Evolutionary conservation across 345 rosid genomes (phyloP), one percentile per base, ranked within the genome.

Genomic region (Sonneratia alba): DNA sequence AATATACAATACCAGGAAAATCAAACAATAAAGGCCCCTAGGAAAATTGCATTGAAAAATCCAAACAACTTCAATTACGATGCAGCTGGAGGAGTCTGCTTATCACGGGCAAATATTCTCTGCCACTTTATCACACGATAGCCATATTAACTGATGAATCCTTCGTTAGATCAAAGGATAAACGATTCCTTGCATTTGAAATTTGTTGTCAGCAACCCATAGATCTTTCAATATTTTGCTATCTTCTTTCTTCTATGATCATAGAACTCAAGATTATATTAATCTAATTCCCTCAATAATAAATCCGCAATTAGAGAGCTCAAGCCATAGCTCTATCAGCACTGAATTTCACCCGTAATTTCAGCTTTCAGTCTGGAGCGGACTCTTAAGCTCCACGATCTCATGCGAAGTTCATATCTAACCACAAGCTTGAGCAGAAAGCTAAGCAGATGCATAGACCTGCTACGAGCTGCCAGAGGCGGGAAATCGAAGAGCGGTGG

Each of bases 401-500:
- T 47, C 15, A 40, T 40, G 43, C 43, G 9, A 47, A 47, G 51
- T 8, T 47, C 51, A 9, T 9, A 47, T 47, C 51, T 9, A 19
- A 16, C n/a, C 5, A 18, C 22, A 18, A 14, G 32, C 13, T 0
- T n/a, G 63, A 57, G 32, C 63, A 62, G 66, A 62, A 62, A 53
- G 32, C 73, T 43, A 22, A 36, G 69, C 49, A 51, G 51, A 16
- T 7, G 19, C 7, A 3, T 14, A 43, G 66, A 89, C 97, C 98
- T 88, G 82, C 78, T 85, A 59, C 98, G 97, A 69, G 92, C 92
- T 21, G 92, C 91, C 47, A 93, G 87, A 18, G 98, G 98, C 38
- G 97, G 98, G 79, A 84, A 93, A 71, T 91, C 98, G 76, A 91
- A 91, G 73, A 91, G 92, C 21, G 97, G 96, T 42, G 98, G 98